Evolutionary conservation across 2,329 filamentous ascomycete species (phyloP).

Genomic region (Clonostachys byssicola): DNA sequence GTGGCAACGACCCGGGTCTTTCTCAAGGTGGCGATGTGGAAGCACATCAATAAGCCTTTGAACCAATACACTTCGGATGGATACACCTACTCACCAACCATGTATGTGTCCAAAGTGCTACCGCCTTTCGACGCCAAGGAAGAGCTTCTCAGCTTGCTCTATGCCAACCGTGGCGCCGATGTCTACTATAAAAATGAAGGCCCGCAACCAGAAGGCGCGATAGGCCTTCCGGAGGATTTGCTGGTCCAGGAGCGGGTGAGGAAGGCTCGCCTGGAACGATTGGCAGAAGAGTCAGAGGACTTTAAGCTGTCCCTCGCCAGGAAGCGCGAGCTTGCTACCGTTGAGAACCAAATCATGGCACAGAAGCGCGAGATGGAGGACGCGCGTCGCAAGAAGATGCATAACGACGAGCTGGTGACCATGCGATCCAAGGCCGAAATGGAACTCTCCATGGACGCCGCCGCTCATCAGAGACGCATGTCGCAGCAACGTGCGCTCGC

Average conservation of each 20-base stretch:
- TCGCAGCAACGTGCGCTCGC: conserved; percentile 42
- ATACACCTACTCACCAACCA: conserved; percentile 60
- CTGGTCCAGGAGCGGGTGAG: conserved; percentile 45
- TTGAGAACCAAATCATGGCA: conserved; percentile 45
- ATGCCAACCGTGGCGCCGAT: conserved; percentile 46
- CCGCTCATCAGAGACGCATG: conserved; percentile 26
- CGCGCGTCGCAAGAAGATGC: conserved; percentile 38
- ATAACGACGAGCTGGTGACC: conserved; percentile 36
- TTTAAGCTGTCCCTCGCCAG: conserved; percentile 42
- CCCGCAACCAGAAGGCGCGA: conserved; percentile 46
- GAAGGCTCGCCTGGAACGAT: conserved; percentile 37
- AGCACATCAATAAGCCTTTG: conserved; percentile 55
- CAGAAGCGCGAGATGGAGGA: conserved; percentile 48
- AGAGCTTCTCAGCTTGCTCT: conserved; percentile 41
- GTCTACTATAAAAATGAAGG: conserved; percentile 50
- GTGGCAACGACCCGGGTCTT: conserved; percentile 51
- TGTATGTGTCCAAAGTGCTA: conserved; percentile 51
- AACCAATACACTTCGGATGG: conserved; percentile 48
- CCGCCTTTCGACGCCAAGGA: conserved; percentile 28
- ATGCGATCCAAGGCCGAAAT: conserved; percentile 38
- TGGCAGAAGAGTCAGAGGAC: conserved; percentile 41
- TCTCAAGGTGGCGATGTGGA: conserved; percentile 62
- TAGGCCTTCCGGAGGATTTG: conserved; percentile 47
- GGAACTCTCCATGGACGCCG: conserved; percentile 33
- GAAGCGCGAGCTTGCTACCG: conserved; percentile 43